A percentile compares a stretch with the other conserved stretches of the same genome.
Evolutionary conservation across 2,329 filamentous ascomycete genomes (phyloP).

Genomic region (Xylaria sp.): DNA sequence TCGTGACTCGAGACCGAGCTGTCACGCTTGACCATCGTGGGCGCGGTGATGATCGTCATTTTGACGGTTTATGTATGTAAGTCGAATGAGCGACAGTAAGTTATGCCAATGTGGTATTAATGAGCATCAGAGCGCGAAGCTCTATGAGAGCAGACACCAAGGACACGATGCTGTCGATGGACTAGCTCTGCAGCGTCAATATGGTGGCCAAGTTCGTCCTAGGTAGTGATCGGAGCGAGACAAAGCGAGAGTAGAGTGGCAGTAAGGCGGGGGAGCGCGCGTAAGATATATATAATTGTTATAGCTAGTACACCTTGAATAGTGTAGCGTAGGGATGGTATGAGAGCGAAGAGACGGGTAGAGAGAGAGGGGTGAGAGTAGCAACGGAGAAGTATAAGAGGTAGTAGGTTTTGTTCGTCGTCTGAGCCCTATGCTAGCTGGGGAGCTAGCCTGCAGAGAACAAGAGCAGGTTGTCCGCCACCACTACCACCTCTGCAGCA

Average conservation of each 20-base stretch:
- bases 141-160: conserved; percentile 5
- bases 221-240: conserved; percentile 5
- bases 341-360: neutral
- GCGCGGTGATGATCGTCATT: conserved; percentile 12
- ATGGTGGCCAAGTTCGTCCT: conserved; percentile 9
- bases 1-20: conserved; percentile 30
- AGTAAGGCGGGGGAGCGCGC: neutral
- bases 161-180: neutral
- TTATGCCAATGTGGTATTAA: neutral
- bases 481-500: neutral
- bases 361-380: conserved; percentile 9
- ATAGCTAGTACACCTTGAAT: neutral
- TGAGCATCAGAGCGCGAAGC: conserved; percentile 3
- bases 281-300: conserved; percentile 11
- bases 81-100: neutral
- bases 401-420: neutral
- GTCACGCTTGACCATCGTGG: conserved; percentile 12
- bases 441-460: conserved; percentile 7
- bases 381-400: conserved; percentile 6
- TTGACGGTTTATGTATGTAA: conserved; percentile 1
- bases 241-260: neutral
- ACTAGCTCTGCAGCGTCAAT: conserved; percentile 7
- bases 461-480: neutral
- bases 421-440: conserved; percentile 7
- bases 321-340: neutral